Base-by-base conservation (phyloP, 495 filamentous ascomycete species). In the Penicillium robsamsonii region DNA sequence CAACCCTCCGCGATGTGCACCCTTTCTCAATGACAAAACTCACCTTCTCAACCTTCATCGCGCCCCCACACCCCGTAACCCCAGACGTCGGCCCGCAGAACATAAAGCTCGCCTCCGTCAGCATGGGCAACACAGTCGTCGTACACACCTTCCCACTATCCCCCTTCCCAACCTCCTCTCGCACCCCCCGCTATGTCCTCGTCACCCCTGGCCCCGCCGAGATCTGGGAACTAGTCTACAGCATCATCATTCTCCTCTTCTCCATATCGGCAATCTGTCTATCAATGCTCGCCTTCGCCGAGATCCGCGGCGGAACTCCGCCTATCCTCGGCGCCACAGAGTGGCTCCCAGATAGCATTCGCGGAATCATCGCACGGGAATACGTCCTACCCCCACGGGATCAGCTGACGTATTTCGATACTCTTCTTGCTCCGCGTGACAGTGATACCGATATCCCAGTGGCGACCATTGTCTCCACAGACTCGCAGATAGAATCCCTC, bases 11-110 rank as follows among this genome's bases (percentile, higher is more conserved):
- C 51, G 75, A 85, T 20, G 92, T 91, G 15, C 94, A 97, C 68
- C 83, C 88, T 1, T 82, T 87, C 45, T 86, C 90, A 57, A 95
- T 97, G 69, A 97, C 93, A 5, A 88, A 86, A 58, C 76, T 96
- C 46, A 78, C 81, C 53, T 93, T 96, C 69, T 93, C 92, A 6
- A 78, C 80, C 27, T 89, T 90, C 68, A 71, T 67, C 29, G 77
- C 85, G 5, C 87, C 87, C 0, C 55, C 78, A 45, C 75, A 75
- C 40, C 72, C 77, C 10, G 65, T 75, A 38, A 66, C 75, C 1
- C 68, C 74, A 54, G 70, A 75, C 11, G 66, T 79, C 50, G 70
- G 68, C 24, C 78, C 79, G 10, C 82, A 87, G 55, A 80, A 84
- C 57, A 70, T 96, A 56, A 92, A 90, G 62, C 80, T 98, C 7